Conservation (phyloP, 23 red algal species). For the Cyanidium caldarium region DNA sequence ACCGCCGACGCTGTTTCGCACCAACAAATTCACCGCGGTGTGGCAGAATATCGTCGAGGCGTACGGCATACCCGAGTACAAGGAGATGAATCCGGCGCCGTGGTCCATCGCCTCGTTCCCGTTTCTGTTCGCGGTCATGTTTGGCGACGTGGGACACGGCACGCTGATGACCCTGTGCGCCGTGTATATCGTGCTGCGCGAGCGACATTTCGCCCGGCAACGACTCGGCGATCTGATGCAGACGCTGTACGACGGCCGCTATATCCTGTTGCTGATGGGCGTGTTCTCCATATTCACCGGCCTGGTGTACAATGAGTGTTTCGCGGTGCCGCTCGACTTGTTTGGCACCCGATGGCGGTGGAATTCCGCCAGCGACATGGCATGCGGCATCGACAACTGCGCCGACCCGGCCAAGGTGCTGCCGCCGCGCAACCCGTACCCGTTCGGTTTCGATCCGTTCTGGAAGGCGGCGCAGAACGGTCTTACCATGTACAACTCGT, state of each 20-base stretch:
- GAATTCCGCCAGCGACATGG: conserved; percentile 39
- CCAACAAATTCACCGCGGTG: conserved; percentile 94
- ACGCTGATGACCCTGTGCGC: conserved; percentile 81
- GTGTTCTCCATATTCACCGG: conserved; percentile 98
- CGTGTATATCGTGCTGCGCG: conserved; percentile 41
- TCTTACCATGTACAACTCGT: conserved; percentile 81
- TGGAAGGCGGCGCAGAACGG: conserved; percentile 84
- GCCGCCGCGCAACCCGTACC: conserved; percentile 67
- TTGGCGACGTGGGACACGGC: conserved; percentile 98
- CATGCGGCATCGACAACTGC: conserved; percentile 93
- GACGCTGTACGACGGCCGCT: conserved; percentile 63
- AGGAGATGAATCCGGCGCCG: conserved; percentile 94
- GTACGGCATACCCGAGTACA: conserved; percentile 83
- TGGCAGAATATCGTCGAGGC: conserved; percentile 91
- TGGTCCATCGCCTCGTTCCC: conserved; percentile 85
- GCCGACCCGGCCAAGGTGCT: conserved; percentile 36
- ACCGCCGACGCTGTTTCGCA: conserved; percentile 72
- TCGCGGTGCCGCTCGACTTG: conserved; percentile 72
- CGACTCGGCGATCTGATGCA: conserved; percentile 56
- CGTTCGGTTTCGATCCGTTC: conserved; percentile 89
- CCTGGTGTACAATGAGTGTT: conserved; percentile 95
- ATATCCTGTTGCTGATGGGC: conserved; percentile 92
- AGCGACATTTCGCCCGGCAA: conserved; percentile 20
- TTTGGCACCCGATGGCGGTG: conserved; percentile 83
- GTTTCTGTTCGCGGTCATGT: conserved; percentile 98